These are phyloP conservation scores for Nakaseomyces bracarensis DNA, from an alignment of 1,139 yeast genomes.

Conservation along the genomic window DNA sequence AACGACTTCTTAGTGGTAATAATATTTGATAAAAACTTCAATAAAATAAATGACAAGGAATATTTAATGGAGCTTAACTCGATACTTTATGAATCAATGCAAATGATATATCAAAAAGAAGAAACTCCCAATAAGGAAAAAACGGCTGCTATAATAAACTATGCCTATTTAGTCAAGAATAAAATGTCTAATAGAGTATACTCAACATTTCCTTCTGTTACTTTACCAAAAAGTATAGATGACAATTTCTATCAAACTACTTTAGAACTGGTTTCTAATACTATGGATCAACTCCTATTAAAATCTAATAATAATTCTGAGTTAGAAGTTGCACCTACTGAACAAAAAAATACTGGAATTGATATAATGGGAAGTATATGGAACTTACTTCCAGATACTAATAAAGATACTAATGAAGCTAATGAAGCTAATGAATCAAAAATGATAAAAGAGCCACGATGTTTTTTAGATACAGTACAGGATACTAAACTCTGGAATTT, in stretches of 20 bases:
- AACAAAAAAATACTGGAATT: constrained; percentile 12
- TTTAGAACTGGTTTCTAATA: constrained; percentile 23
- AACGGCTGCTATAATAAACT: constrained; percentile 2
- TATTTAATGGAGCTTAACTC: constrained; percentile 23
- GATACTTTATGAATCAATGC: constrained; percentile 20
- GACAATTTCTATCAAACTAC: constrained; percentile 13
- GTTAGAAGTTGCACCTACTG: constrained; percentile 1
- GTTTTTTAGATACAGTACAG: constrained; percentile 21
- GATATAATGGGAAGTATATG: constrained; percentile 24
- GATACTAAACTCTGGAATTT: constrained; percentile 23
- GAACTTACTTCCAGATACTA: constrained; percentile 8
- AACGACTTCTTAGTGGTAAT: constrained; percentile 23
- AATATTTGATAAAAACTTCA: constrained; percentile 22
- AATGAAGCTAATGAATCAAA: too few relatives aligned
- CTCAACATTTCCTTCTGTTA: constrained; percentile 13
- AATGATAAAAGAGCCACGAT: constrained; percentile 6
- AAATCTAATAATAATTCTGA: background rate
- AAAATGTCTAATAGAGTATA: constrained; percentile 13
- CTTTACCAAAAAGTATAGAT: constrained; percentile 5
- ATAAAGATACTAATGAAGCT: too few relatives aligned
- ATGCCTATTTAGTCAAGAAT: constrained; percentile 19
- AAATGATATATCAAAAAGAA: background rate
- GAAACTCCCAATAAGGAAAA: too few relatives aligned
- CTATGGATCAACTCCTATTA: constrained; percentile 20
- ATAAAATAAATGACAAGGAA: constrained; percentile 24